Evolutionary conservation across 495 filamentous ascomycete genomes (phyloP).

Genomic region (Aspergillus indologenus): DNA sequence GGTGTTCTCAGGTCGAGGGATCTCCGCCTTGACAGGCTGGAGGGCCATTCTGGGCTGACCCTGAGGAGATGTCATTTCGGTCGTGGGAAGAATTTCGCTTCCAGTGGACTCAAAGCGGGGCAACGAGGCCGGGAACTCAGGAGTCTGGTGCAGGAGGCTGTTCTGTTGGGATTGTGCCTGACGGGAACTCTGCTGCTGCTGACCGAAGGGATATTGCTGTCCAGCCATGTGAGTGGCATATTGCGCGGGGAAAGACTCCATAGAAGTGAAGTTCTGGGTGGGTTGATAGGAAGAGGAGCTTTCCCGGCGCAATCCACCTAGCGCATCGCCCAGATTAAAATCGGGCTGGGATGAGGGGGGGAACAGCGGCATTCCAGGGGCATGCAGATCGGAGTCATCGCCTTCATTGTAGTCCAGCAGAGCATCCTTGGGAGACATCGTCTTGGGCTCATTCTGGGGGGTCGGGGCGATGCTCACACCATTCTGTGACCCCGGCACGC

Average conservation of each 20-base stretch:
- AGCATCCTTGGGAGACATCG: slow-evolving; percentile 95
- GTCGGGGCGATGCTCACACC: slow-evolving; percentile 29
- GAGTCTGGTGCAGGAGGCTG: slow-evolving; percentile 43
- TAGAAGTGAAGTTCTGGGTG: slow-evolving; percentile 36
- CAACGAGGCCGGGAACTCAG: slow-evolving; percentile 61
- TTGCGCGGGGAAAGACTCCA: slow-evolving; percentile 43
- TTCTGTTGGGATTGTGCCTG: slow-evolving; percentile 35
- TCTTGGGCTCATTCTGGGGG: slow-evolving; percentile 56
- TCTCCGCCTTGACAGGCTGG: slow-evolving; percentile 28
- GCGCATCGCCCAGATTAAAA: slow-evolving; percentile 40
- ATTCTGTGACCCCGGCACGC: slow-evolving; percentile 37
- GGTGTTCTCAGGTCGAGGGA: slow-evolving; percentile 57
- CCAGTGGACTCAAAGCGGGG: slow-evolving; percentile 63
- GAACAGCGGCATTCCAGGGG: slow-evolving; percentile 61
- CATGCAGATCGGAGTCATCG: slow-evolving; percentile 46
- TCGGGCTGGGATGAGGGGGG: slow-evolving; percentile 45
- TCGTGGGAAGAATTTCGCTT: slow-evolving; percentile 44
- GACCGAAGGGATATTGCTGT: slow-evolving; percentile 36
- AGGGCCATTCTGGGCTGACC: slow-evolving; percentile 27
- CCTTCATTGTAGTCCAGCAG: slow-evolving; percentile 77
- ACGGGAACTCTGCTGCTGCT: slow-evolving; percentile 55
- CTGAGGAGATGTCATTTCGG: slow-evolving; percentile 27
- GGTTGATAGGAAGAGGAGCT: slow-evolving; percentile 47
- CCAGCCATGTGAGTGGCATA: slow-evolving; percentile 28
- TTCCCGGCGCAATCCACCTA: slow-evolving; percentile 37